Evolutionary conservation across 2,329 filamentous ascomycete species (phyloP).

Genomic region (Whalleya microplaca): DNA sequence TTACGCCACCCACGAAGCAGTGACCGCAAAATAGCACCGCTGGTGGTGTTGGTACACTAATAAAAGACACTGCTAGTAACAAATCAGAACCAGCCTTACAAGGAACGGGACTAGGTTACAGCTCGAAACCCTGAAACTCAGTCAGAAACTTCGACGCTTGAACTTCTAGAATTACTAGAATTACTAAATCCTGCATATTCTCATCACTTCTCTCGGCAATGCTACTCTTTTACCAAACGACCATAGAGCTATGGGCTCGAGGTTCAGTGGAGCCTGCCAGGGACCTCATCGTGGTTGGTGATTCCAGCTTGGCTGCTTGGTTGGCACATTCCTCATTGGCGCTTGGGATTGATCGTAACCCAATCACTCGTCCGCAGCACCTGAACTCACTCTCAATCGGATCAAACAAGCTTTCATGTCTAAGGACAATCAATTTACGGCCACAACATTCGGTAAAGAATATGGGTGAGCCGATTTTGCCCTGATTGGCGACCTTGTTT

Average conservation of each 20-base stretch:
- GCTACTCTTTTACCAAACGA: slow-evolving; percentile 17
- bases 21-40: no score
- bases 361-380: background rate
- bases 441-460: background rate
- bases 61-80: slow-evolving; percentile 15
- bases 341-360: background rate
- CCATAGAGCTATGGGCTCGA: slow-evolving; percentile 14
- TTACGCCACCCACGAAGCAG: background rate
- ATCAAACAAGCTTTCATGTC: background rate
- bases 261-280: slow-evolving; percentile 5
- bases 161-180: slow-evolving; percentile 23
- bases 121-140: slow-evolving; percentile 6
- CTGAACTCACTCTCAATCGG: background rate
- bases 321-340: background rate
- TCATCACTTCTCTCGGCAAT: slow-evolving; percentile 14
- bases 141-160: slow-evolving; percentile 2
- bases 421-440: background rate
- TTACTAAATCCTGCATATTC: slow-evolving; percentile 25
- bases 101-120: slow-evolving; percentile 16
- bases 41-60: background rate
- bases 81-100: slow-evolving; percentile 14
- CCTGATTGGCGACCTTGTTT: background rate
- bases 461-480: background rate
- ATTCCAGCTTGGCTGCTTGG: background rate
- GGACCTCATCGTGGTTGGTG: slow-evolving; percentile 1